Percentiles rank a stretch among this genome's conserved stretches.
phyloP scores from a whole-genome alignment of 768 basidiomycete genomes.

The Hygrophorus pudorinus region DNA sequence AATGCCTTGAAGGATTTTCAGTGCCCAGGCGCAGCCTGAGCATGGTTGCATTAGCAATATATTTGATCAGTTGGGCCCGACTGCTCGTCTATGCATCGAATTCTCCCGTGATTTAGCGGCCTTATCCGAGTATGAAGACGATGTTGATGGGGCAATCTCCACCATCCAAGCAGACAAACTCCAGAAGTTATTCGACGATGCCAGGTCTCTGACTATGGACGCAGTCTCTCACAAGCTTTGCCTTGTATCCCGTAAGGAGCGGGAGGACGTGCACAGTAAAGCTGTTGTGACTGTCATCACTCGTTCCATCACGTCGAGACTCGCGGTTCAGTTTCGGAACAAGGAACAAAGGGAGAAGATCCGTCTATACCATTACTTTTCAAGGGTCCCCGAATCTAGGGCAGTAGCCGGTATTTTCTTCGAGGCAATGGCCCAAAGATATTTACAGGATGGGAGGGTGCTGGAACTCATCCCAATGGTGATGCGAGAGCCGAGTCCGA shows the following conservation, averaged over 20 bases:
- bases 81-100: conserved; percentile 6
- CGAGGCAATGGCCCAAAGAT: background rate
- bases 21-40: background rate
- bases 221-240: conserved; percentile 5
- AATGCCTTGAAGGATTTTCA: background rate
- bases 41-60: conserved; percentile 3
- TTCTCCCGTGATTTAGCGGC: too few relatives aligned
- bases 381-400: background rate
- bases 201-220: background rate
- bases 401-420: background rate
- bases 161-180: conserved; percentile 7
- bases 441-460: background rate
- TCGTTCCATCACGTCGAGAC: conserved; percentile 8
- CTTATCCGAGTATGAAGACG: conserved; percentile 5
- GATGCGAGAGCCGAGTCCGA: background rate
- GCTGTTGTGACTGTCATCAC: conserved; percentile 9
- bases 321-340: conserved; percentile 8
- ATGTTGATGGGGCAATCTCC: conserved; percentile 2
- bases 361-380: background rate
- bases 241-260: conserved; percentile 8
- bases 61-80: conserved; percentile 10
- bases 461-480: conserved; percentile 3
- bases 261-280: conserved; percentile 6
- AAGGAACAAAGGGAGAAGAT: background rate
- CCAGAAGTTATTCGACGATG: conserved; percentile 4